Evolutionary conservation across 2,329 filamentous ascomycete genomes (phyloP).

Genomic region (Ceratocystis colombiana): DNA sequence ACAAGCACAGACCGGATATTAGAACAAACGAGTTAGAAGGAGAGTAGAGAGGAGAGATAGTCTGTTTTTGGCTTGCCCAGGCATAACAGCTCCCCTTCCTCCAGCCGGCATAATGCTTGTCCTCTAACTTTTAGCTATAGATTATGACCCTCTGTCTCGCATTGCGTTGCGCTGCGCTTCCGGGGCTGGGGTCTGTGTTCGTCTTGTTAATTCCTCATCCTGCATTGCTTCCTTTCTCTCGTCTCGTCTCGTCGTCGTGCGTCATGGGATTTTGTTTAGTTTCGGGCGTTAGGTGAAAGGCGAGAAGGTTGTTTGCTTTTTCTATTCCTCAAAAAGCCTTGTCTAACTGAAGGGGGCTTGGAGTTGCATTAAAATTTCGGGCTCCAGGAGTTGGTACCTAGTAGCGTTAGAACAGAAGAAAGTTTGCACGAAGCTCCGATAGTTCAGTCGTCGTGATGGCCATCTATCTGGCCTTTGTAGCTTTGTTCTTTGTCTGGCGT

Average conservation of each 20-base stretch:
- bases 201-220: background rate
- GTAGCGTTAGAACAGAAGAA: background rate
- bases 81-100: background rate
- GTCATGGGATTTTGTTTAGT: constrained; percentile 5
- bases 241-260: constrained; percentile 2
- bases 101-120: background rate
- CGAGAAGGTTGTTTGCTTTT: background rate
- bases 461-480: background rate
- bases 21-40: background rate
- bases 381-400: background rate
- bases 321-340: background rate
- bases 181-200: too few relatives aligned
- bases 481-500: background rate
- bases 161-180: too few relatives aligned
- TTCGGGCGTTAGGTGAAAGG: background rate
- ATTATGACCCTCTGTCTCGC: too few relatives aligned
- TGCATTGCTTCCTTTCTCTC: background rate
- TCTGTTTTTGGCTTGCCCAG: background rate
- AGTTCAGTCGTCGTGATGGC: too few relatives aligned
- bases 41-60: background rate
- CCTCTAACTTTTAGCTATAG: too few relatives aligned
- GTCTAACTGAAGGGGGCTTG: background rate
- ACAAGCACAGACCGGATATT: constrained; percentile 9
- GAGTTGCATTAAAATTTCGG: background rate
- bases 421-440: background rate